A percentile compares a stretch with the other conserved stretches of the same genome.
Evolutionary conservation across 768 basidiomycete genomes (phyloP).

Genomic region (Amanita rimosa): DNA sequence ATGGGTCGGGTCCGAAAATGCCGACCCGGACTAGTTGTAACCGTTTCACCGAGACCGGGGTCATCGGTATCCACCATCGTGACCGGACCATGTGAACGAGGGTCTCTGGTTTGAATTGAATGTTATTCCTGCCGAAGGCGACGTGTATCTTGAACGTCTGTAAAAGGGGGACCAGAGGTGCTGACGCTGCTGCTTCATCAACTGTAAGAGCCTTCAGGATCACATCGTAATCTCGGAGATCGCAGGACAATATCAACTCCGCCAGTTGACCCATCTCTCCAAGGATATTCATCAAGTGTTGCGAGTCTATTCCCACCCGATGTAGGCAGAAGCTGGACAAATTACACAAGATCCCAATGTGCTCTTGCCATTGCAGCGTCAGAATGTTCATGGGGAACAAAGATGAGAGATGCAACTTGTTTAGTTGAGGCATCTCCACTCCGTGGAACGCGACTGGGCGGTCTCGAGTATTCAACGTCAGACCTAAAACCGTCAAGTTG

Average conservation of each 20-base stretch:
- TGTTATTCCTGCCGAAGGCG: neutral
- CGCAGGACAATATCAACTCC: conserved; percentile 1
- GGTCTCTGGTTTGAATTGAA: neutral
- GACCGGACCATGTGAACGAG: neutral
- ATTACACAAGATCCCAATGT: neutral
- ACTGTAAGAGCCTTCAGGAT: neutral
- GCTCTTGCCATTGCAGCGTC: conserved; percentile 2
- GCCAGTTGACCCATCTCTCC: neutral
- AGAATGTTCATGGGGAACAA: conserved; percentile 1
- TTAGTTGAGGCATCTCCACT: neutral
- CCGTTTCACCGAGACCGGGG: neutral
- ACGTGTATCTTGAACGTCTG: neutral
- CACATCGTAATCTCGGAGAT: neutral
- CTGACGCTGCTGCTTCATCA: neutral
- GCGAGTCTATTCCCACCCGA: conserved; percentile 1
- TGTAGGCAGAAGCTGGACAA: conserved; percentile 1
- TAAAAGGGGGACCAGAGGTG: neutral
- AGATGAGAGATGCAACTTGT: conserved; percentile 1
- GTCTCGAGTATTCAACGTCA: neutral
- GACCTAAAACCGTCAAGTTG: neutral
- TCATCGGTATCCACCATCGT: neutral
- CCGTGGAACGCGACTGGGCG: neutral
- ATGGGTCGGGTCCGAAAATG: neutral
- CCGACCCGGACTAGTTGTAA: neutral
- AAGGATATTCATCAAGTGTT: neutral